phyloP scores from a whole-genome alignment of 176 grass and related monocot species.

The Triticum urartu region DNA sequence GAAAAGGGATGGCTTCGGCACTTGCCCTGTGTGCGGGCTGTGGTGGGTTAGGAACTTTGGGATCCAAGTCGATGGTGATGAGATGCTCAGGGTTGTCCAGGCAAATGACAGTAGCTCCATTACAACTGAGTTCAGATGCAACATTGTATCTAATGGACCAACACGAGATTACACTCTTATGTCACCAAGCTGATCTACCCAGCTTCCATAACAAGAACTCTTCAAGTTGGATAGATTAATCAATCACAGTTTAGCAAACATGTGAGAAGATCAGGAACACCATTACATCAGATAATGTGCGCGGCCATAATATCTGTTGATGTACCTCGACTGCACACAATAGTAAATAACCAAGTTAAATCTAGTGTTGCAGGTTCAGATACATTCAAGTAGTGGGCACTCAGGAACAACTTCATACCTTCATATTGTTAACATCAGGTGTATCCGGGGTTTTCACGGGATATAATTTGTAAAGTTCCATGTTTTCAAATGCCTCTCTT shows the following conservation, averaged over 20 bases:
- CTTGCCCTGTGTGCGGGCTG: too few relatives aligned
- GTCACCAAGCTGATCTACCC: not conserved
- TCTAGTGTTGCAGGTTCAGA: not conserved
- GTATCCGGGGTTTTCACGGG: conserved; percentile 56
- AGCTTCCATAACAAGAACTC: not conserved
- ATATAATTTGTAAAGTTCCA: conserved; percentile 84
- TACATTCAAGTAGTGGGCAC: not conserved
- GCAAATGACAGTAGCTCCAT: not conserved
- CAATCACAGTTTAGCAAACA: too few relatives aligned
- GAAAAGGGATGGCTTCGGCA: too few relatives aligned
- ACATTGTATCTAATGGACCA: not conserved
- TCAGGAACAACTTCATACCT: conserved; percentile 38
- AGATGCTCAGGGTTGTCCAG: not conserved
- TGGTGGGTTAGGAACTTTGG: too few relatives aligned
- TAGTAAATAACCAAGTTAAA: conserved; percentile 14
- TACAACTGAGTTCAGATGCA: not conserved
- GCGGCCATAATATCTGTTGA: conserved; percentile 79
- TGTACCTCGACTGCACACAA: conserved; percentile 47
- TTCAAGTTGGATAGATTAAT: not conserved
- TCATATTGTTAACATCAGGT: conserved; percentile 66
- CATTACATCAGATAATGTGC: conserved; percentile 61
- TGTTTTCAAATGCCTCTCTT: conserved; percentile 65
- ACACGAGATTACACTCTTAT: not conserved
- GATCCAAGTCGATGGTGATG: too few relatives aligned
- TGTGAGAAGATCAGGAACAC: not conserved